phyloP scores from a whole-genome alignment of 805 yeast species.

The Osmozyma mogii region DNA sequence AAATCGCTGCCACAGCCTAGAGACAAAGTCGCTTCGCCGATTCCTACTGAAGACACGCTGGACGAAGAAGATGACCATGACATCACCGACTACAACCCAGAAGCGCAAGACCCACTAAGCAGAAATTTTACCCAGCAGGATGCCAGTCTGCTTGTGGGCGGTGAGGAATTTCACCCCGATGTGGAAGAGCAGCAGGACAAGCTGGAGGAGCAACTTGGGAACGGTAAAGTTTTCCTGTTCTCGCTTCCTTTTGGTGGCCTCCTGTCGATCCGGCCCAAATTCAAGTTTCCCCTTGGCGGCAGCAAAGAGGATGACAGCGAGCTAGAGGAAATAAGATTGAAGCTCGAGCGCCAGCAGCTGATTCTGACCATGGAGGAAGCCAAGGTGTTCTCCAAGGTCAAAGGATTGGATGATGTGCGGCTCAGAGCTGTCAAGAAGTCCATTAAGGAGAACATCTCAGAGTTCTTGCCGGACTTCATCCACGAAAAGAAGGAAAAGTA shows the following conservation, averaged over 20 bases:
- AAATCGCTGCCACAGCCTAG: too few relatives aligned
- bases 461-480: constrained; percentile 27
- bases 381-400: constrained; percentile 41
- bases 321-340: constrained; percentile 26
- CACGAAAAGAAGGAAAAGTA: constrained; percentile 19
- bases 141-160: too few relatives aligned
- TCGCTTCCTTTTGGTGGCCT: constrained; percentile 53
- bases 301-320: constrained; percentile 11
- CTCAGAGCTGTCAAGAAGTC: constrained; percentile 63
- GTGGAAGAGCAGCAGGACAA: too few relatives aligned
- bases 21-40: too few relatives aligned
- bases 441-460: constrained; percentile 41
- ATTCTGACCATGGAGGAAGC: constrained; percentile 61
- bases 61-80: too few relatives aligned
- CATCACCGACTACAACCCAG: too few relatives aligned
- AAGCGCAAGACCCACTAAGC: too few relatives aligned
- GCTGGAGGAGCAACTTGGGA: too few relatives aligned
- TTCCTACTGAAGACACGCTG: too few relatives aligned
- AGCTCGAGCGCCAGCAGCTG: constrained; percentile 46
- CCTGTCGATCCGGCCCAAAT: constrained; percentile 16
- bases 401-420: constrained; percentile 59
- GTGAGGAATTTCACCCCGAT: too few relatives aligned
- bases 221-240: constrained; percentile 48
- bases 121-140: too few relatives aligned
- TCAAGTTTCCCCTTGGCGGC: constrained; percentile 16